These are phyloP conservation scores for Nakazawaea ishiwadae DNA, from an alignment of 805 yeast genomes.

Conservation along the genomic window DNA sequence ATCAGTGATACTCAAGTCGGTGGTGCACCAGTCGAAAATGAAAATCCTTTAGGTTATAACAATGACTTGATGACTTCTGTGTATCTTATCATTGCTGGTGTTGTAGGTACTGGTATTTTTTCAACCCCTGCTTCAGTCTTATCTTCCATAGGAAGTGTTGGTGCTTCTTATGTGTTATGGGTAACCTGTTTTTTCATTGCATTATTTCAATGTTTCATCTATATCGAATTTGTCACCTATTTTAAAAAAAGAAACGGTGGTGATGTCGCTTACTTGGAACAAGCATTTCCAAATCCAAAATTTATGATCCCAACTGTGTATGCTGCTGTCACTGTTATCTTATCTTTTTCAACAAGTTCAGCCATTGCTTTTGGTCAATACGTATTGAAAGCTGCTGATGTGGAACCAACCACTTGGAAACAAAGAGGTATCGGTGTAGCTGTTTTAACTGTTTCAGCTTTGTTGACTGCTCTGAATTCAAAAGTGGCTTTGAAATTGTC, in stretches of 20 bases:
- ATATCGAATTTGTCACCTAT: slow-evolving; percentile 38
- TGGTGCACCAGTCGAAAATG: slow-evolving; percentile 38
- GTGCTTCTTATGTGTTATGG: slow-evolving; percentile 41
- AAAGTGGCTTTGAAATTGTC: slow-evolving; percentile 27
- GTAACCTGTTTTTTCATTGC: slow-evolving; percentile 34
- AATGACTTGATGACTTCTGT: slow-evolving; percentile 55
- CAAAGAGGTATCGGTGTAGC: slow-evolving; percentile 32
- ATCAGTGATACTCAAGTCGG: slow-evolving; percentile 7
- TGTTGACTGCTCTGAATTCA: slow-evolving; percentile 22
- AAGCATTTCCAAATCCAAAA: slow-evolving; percentile 30
- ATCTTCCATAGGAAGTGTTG: slow-evolving; percentile 38
- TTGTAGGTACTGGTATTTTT: slow-evolving; percentile 75
- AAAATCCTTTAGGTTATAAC: slow-evolving; percentile 34
- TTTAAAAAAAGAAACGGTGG: slow-evolving; percentile 32
- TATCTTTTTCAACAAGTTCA: slow-evolving; percentile 31
- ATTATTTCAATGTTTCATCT: slow-evolving; percentile 30
- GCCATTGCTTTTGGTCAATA: slow-evolving; percentile 34
- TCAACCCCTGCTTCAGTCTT: slow-evolving; percentile 62
- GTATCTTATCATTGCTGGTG: slow-evolving; percentile 61
- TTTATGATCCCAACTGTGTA: slow-evolving; percentile 31
- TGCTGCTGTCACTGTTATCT: slow-evolving; percentile 33
- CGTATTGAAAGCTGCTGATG: slow-evolving; percentile 28
- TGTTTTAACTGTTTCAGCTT: slow-evolving; percentile 23
- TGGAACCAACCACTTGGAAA: slow-evolving; percentile 27
- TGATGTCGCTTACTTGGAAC: slow-evolving; percentile 34